Conservation (phyloP, 257 asterid species). For the Henckelia pumila region DNA sequence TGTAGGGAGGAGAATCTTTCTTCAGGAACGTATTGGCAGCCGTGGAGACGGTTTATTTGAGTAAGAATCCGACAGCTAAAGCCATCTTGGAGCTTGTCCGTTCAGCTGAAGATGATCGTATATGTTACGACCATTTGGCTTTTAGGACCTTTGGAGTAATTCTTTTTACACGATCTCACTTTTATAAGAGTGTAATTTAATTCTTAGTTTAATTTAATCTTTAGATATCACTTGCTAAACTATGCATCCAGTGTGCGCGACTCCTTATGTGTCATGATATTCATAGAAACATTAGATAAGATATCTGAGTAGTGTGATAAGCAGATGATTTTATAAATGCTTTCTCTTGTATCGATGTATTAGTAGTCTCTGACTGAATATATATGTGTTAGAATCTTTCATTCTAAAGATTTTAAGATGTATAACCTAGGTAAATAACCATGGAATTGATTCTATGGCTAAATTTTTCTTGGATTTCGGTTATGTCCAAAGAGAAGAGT, state of each 20-base stretch:
- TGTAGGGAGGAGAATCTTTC: constrained; percentile 86
- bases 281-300: too few relatives aligned
- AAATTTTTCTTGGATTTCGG: constrained; percentile 78
- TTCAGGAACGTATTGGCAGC: constrained; percentile 65
- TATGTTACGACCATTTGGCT: constrained; percentile 91
- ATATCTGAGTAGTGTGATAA: too few relatives aligned
- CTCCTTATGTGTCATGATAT: neutral
- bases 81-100: constrained; percentile 72
- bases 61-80: constrained; percentile 79
- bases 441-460: constrained; percentile 88
- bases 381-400: neutral
- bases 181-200: neutral
- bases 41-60: constrained; percentile 74
- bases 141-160: constrained; percentile 83
- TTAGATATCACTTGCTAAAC: neutral
- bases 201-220: too few relatives aligned
- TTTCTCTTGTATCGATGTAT: too few relatives aligned
- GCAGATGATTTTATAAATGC: too few relatives aligned
- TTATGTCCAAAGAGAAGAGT: constrained; percentile 73
- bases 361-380: too few relatives aligned
- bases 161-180: constrained; percentile 1
- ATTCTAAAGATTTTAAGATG: neutral
- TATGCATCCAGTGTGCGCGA: neutral
- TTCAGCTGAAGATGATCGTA: constrained; percentile 57
- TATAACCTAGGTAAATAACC: constrained; percentile 56